These are phyloP conservation scores for Aureobasidium sp. DNA, from an alignment of 2,329 filamentous ascomycete genomes.

Conservation along the genomic window DNA sequence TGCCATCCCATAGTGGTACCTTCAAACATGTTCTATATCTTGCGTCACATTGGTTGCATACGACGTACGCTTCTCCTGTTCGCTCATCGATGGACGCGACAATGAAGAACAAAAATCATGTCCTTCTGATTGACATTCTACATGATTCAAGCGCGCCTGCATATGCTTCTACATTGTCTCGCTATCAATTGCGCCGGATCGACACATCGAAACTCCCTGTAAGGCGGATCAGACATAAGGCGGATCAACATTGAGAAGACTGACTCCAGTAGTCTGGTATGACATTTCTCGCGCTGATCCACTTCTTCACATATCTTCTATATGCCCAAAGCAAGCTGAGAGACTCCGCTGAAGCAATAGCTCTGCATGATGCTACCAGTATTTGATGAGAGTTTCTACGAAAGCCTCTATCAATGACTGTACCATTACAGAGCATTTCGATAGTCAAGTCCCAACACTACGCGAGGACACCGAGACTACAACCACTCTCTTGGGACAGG, in stretches of 20 bases:
- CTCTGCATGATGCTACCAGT: not conserved
- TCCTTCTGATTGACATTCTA: not conserved
- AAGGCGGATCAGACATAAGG: not conserved
- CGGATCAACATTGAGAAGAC: not conserved
- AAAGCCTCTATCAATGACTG: not conserved
- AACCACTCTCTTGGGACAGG: not conserved
- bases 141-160: not conserved
- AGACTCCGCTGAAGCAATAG: not conserved
- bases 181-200: not conserved
- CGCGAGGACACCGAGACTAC: not conserved
- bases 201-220: not conserved
- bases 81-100: not conserved
- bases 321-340: not conserved
- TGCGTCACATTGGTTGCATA: not conserved
- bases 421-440: not conserved
- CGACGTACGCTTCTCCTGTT: not conserved
- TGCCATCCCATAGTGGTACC: not conserved
- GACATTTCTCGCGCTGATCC: not conserved
- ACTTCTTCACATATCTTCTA: not conserved
- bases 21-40: constrained; percentile 3
- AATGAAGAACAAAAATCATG: not conserved
- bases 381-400: not conserved
- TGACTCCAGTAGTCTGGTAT: not conserved
- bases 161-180: not conserved
- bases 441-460: not conserved